Percentiles rank a stretch among this genome's conserved stretches.
phyloP scores from a whole-genome alignment of 2,329 filamentous ascomycete genomes.

The Dichotomopilus funicola region DNA sequence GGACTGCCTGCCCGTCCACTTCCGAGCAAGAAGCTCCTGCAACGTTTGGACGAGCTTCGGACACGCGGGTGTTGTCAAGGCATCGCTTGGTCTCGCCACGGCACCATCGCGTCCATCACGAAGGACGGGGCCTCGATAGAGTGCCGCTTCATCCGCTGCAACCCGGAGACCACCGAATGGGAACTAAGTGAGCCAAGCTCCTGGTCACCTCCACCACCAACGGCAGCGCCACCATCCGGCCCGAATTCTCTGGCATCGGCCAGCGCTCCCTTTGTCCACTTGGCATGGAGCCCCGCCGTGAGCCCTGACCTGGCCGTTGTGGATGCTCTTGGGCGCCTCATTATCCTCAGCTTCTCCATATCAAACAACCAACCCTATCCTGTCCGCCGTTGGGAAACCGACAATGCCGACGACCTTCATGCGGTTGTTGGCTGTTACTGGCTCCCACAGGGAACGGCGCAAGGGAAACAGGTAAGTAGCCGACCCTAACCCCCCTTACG shows the following conservation, averaged over 20 bases:
- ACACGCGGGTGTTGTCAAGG: slow-evolving; percentile 71
- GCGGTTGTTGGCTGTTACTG: slow-evolving; percentile 80
- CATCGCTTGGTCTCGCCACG: slow-evolving; percentile 81
- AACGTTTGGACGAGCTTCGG: slow-evolving; percentile 70
- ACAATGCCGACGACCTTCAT: slow-evolving; percentile 66
- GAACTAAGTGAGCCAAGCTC: slow-evolving; percentile 64
- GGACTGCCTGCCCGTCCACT: slow-evolving; percentile 43
- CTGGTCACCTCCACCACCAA: slow-evolving; percentile 55
- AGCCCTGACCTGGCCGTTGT: slow-evolving; percentile 77
- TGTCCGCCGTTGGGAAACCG: slow-evolving; percentile 56
- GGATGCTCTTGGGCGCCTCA: slow-evolving; percentile 71
- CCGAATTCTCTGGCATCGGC: slow-evolving; percentile 55
- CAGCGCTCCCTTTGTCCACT: slow-evolving; percentile 64
- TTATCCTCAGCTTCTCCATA: slow-evolving; percentile 64
- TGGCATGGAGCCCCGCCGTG: slow-evolving; percentile 69
- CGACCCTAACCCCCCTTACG: neutral
- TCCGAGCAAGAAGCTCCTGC: slow-evolving; percentile 59
- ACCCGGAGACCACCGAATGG: slow-evolving; percentile 66
- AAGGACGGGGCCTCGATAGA: slow-evolving; percentile 64
- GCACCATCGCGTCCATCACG: slow-evolving; percentile 76
- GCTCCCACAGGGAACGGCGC: slow-evolving; percentile 54
- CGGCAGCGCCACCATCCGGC: slow-evolving; percentile 21
- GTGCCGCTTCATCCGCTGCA: slow-evolving; percentile 65
- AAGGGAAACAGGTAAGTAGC: slow-evolving; percentile 33
- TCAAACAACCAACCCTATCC: slow-evolving; percentile 66